Base-by-base conservation (phyloP, 768 basidiomycete species). In the Termitomyces sp. region DNA sequence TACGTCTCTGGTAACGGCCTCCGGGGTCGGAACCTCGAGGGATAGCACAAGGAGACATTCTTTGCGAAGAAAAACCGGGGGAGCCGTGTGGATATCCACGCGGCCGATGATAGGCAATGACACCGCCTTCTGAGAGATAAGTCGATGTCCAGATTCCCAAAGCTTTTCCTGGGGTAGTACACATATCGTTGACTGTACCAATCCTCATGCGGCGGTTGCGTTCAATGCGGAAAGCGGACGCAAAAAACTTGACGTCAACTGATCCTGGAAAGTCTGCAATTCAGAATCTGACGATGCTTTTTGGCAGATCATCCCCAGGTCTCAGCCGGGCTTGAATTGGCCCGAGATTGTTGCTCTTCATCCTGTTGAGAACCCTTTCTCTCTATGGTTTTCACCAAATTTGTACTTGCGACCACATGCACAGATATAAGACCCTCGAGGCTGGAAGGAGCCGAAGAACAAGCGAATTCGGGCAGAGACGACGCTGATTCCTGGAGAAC, bases 21-120 rank as follows among this genome's bases (percentile, higher is more conserved):
- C 51, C 36, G 51, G 38, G n/a, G 26, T 52, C 52, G 52, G 36
- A 52, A 52, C 51, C 38, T 52, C 52, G n/a, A 52, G 38, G 48
- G 16, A 47, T 48, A 11, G 43, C 43, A 44, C 3, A 52, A 30
- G 24, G 18, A n/a, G 38, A 28, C 38, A 38, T 28, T 14, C 49
- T 50, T 38, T 26, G 50, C 9, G 18, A 52, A 36, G 18, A 20
- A 14, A 41, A n/a, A 9, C 9, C 9, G n/a, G 9, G 30, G 28
- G n/a, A 36, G 51, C 36, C 36, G 9, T 36, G 49, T 16, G 35
- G 24, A 24, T 0, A 28, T 26, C 24, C 38, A 52, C 36, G 38
- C 18, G 51, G 38, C 26, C 36, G 38, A 28, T 2, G 51, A 18
- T 24, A 26, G 24, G 0, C 16, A 6, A 7, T 35, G 18, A 20